Evolutionary conservation across 208 protist species (phyloP), one percentile per base, ranked within the genome.

Genomic region (Phytomonas sp.): DNA sequence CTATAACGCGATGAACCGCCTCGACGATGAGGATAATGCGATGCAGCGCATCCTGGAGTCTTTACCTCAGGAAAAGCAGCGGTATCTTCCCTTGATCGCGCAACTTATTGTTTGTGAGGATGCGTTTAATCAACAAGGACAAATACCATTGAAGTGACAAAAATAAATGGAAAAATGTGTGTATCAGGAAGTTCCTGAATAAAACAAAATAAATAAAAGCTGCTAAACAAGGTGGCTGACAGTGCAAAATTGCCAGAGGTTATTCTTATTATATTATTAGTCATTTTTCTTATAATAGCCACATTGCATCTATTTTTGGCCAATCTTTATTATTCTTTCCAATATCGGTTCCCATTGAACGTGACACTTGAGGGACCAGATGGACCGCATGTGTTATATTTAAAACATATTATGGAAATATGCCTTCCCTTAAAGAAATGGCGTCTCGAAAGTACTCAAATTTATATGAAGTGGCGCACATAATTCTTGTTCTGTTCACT

Each of bases 91-190:
- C 29, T 73, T 95, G 2, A 81, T 95, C 32, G 81, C 82, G 26
- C 88, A 95, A 69, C 77, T 95, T 30, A 86, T 95, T 32, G 91
- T 93, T 30, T 95, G 87, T 56, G 91, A 95, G 60, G 87, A 92
- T 59, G 83, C 78, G 49, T 91, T 95, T 65, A 92, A 95, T 70
- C 81, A 78, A 26, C 89, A 94, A 56, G 82, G 66, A 65, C 64
- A 63, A 7, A 60, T 68, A n/a, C 66, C 59, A 67, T 60, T 29
- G 7, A 56, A 45, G 30, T 65, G 60, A 29, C 0, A 45, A 49
- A 56, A 63, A 5, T 67, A 33, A 67, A 12, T 11, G 4, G 8
- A 12, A 30, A 2, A 23, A 0, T 26, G 14, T 14, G 11, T 23
- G 4, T 30, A 32, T 34, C 8, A 12, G 26, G 62, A 76, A 77